Evolutionary conservation across 2,329 filamentous ascomycete genomes (phyloP).

Genomic region (Phaeosphaeria sp.): DNA sequence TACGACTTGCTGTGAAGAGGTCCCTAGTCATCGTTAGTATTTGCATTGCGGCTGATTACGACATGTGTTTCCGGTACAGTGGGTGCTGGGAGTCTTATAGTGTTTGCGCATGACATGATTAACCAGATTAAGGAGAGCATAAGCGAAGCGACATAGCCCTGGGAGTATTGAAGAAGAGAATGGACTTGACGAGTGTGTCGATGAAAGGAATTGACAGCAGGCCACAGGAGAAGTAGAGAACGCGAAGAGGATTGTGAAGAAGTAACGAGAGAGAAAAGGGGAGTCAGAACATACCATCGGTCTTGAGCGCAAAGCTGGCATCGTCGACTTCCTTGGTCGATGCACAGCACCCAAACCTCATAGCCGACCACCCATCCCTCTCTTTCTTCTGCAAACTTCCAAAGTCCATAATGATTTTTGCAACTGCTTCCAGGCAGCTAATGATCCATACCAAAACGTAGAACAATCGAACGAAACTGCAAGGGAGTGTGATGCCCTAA

Average conservation of each 20-base stretch:
- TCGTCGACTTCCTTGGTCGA: slow-evolving; percentile 39
- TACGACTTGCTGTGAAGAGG: slow-evolving; percentile 35
- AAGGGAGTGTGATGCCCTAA: slow-evolving; percentile 13
- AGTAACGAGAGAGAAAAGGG: background rate
- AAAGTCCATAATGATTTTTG: slow-evolving; percentile 27
- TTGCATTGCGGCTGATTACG: slow-evolving; percentile 8
- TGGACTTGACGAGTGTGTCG: background rate
- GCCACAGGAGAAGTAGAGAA: background rate
- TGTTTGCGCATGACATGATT: slow-evolving; percentile 13
- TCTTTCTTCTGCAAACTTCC: slow-evolving; percentile 22
- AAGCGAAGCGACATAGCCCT: slow-evolving; percentile 24
- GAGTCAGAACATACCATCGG: slow-evolving; percentile 36
- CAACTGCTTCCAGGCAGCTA: slow-evolving; percentile 39
- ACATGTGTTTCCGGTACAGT: slow-evolving; percentile 16
- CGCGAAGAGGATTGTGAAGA: background rate
- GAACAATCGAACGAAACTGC: slow-evolving; percentile 13
- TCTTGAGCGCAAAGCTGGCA: slow-evolving; percentile 22
- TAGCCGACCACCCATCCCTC: slow-evolving; percentile 43
- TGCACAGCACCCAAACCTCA: slow-evolving; percentile 49
- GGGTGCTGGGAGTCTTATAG: slow-evolving; percentile 8
- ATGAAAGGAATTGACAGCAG: background rate
- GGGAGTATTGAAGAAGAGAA: background rate
- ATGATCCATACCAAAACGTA: slow-evolving; percentile 22
- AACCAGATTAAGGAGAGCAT: slow-evolving; percentile 33
- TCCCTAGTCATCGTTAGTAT: slow-evolving; percentile 27